phyloP scores from a whole-genome alignment of 1,284 basidiomycete genomes.

The Laetiporus sulphureus region DNA sequence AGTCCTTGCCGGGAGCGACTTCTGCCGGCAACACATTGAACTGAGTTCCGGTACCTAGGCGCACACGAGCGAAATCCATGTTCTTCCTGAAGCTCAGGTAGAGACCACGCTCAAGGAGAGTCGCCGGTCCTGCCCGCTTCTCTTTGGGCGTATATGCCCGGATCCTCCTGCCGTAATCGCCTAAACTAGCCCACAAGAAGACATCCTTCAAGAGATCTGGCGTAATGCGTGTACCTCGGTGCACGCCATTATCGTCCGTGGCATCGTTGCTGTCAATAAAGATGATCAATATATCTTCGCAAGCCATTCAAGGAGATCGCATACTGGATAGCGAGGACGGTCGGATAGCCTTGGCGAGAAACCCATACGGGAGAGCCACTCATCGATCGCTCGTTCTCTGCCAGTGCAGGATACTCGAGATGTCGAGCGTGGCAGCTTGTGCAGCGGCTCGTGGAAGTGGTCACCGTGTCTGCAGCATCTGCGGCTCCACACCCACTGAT shows the following conservation, averaged over 20 bases:
- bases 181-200: slow-evolving; percentile 1
- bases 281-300: neutral
- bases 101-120: slow-evolving; percentile 1
- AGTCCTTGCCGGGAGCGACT: neutral
- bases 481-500: too few species aligned
- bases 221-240: slow-evolving; percentile 4
- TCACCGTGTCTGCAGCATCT: too few species aligned
- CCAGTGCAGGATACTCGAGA: slow-evolving; percentile 5
- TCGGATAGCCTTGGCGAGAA: neutral
- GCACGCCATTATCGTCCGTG: too few species aligned
- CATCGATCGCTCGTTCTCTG: slow-evolving; percentile 4
- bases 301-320: neutral
- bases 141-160: slow-evolving; percentile 1
- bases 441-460: slow-evolving; percentile 2
- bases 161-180: slow-evolving; percentile 2
- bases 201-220: slow-evolving; percentile 3
- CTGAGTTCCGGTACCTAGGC: slow-evolving; percentile 1
- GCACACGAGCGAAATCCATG: slow-evolving; percentile 4
- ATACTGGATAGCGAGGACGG: slow-evolving; percentile 7
- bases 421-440: neutral
- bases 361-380: slow-evolving; percentile 8
- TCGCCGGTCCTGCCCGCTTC: neutral
- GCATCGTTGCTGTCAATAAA: too few species aligned
- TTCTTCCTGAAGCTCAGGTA: slow-evolving; percentile 3
- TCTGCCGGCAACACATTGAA: slow-evolving; percentile 5